Base-by-base conservation (phyloP, 2,329 filamentous ascomycete genomes). In the Phialophora tarda region DNA sequence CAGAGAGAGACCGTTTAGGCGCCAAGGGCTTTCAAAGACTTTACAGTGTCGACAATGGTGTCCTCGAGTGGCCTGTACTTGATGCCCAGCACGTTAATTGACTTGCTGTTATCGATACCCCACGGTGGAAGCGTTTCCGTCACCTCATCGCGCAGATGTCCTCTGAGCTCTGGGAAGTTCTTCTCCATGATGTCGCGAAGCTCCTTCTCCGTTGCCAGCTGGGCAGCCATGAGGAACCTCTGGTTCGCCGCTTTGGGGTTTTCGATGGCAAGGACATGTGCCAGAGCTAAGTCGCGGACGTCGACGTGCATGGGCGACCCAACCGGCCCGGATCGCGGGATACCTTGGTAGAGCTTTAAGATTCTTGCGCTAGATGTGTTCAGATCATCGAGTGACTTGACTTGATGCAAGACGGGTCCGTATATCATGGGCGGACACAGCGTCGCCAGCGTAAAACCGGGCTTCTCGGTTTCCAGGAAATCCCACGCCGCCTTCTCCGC, bases 21-120 rank as follows among this genome's bases (percentile, higher is more conserved):
- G 0, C 82, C 82, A 41, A 84, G 81, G 32, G 77, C 78, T 75
- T 89, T 83, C 73, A 92, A 75, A 32, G 85, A 88, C 77, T 85
- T 86, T 21, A 79, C 74, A 7, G 78, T 77, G 47, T 80, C 78
- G 32, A 72, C 72, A 54, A 80, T 70, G 1, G 77, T 75, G 47
- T 79, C 71, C 64, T 78, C 77, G 53, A 80, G 65, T 24, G 73
- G 57, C 23, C 69, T 72, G 70, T 81, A 82, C 55, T 77, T 73
- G 30, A 82, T 66, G 6, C 78, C 80, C 66, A 82, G 70, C 6
- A 81, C 71, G 48, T 78, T 73, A 59, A 74, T 74, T 14, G 79
- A 79, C 61, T 74, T 78, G 34, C 67, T 75, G 70, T 79, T 81
- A 69, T 81, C 75, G 66, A 75, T 75, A 14, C 71, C 72, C 62